These are phyloP conservation scores for Leptographium galeiforme DNA, from an alignment of 2,329 filamentous ascomycete genomes.

Conservation along the genomic window DNA sequence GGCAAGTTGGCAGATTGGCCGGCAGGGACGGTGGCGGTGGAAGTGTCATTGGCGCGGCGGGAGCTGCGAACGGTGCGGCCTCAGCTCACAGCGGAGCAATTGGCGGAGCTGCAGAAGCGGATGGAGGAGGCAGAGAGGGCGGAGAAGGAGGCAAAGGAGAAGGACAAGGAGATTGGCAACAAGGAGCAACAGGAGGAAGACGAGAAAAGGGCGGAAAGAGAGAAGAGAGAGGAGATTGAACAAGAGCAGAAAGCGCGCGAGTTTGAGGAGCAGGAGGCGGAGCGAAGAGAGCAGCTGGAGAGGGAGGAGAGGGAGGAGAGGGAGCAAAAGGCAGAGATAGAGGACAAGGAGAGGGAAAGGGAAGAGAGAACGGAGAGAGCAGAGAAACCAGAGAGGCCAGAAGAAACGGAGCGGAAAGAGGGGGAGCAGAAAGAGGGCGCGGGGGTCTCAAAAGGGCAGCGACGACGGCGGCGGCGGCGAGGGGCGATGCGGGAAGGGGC, in stretches of 20 bases:
- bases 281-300: not conserved
- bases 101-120: conserved; percentile 1
- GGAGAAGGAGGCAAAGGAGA: not conserved
- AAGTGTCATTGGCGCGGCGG: conserved; percentile 38
- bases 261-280: not conserved
- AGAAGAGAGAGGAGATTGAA: not conserved
- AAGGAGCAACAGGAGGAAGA: not conserved
- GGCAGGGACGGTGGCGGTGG: conserved; percentile 34
- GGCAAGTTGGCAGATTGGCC: conserved; percentile 24
- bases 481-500: not conserved
- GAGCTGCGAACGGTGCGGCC: conserved; percentile 24
- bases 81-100: conserved; percentile 2
- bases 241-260: not conserved
- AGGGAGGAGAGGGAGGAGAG: not conserved
- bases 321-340: not conserved
- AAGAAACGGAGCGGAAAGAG: not conserved
- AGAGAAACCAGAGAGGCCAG: not conserved
- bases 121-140: not conserved
- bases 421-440: not conserved
- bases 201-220: not conserved
- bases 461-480: not conserved
- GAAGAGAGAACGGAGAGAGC: not conserved
- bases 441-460: not conserved
- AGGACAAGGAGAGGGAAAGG: not conserved
- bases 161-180: no score